Conservation (phyloP, 2,329 filamentous ascomycete genomes). For the Neurospora crassa region DNA sequence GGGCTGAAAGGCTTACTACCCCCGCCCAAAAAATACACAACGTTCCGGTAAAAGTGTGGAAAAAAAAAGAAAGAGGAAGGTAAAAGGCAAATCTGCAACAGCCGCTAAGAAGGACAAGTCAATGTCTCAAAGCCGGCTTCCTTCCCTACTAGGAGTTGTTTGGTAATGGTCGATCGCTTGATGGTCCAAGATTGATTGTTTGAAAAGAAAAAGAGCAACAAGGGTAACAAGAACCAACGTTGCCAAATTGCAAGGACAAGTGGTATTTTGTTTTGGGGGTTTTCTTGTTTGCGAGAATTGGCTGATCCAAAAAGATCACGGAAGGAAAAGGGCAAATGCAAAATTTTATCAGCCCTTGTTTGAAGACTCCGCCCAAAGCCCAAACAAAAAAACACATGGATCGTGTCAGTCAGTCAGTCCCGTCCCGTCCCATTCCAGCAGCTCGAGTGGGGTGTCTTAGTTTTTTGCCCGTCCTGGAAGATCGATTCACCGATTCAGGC, state of each 20-base stretch:
- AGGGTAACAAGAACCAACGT: background rate
- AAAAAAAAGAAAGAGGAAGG: background rate
- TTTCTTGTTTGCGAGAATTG: background rate
- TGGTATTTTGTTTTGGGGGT: background rate
- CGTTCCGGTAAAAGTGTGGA: constrained; percentile 1
- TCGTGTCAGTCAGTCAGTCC: background rate
- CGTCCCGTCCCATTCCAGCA: background rate
- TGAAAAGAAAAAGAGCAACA: background rate
- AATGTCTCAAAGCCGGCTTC: background rate
- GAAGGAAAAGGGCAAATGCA: background rate
- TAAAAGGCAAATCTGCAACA: background rate
- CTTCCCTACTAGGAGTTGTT: background rate
- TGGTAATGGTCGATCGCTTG: background rate
- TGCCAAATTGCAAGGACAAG: background rate
- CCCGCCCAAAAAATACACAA: constrained; percentile 1
- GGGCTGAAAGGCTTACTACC: constrained; percentile 1
- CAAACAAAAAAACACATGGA: background rate
- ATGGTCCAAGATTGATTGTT: background rate
- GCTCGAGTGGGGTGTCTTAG: background rate
- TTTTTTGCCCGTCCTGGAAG: background rate
- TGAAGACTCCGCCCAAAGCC: background rate
- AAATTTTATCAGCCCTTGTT: background rate
- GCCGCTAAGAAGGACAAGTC: background rate
- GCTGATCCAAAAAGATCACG: background rate
- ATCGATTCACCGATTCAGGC: background rate